Evolutionary conservation across 306 rosid species (phyloP).

Genomic region (Vachellia collinsii): DNA sequence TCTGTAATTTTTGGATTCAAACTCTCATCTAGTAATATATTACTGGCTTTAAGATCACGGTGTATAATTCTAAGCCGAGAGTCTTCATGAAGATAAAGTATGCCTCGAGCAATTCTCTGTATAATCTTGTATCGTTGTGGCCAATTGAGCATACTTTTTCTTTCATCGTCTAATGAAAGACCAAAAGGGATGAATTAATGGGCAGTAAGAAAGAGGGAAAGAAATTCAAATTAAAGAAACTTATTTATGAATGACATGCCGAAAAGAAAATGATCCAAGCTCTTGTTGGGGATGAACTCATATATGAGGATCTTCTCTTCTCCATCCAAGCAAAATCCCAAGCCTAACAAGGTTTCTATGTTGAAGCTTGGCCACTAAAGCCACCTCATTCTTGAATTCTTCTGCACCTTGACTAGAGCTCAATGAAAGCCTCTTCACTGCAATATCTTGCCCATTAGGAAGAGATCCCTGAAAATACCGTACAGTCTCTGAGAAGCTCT

Average conservation of each 20-base stretch:
- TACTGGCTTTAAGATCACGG: constrained; percentile 46
- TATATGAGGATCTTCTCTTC: constrained; percentile 51
- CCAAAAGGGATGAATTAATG: neutral
- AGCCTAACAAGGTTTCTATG: constrained; percentile 44
- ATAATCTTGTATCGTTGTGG: constrained; percentile 43
- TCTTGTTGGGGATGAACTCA: constrained; percentile 47
- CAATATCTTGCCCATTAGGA: constrained; percentile 38
- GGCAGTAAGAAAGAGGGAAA: neutral
- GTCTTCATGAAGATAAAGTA: constrained; percentile 43
- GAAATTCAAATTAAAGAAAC: neutral
- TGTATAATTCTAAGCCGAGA: constrained; percentile 38
- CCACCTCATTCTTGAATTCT: constrained; percentile 49
- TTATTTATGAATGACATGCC: constrained; percentile 24
- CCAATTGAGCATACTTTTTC: constrained; percentile 46
- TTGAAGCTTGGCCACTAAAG: constrained; percentile 44
- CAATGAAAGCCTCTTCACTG: constrained; percentile 53
- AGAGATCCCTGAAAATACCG: constrained; percentile 44
- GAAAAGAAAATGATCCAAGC: constrained; percentile 41
- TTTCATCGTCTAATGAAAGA: constrained; percentile 32
- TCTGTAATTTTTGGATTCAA: constrained; percentile 54
- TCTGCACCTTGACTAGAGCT: constrained; percentile 41
- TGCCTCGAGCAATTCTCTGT: constrained; percentile 39
- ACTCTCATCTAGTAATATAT: constrained; percentile 46
- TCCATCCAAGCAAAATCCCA: constrained; percentile 45
- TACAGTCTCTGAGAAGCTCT: neutral